Evolutionary conservation across 2,329 filamentous ascomycete species (phyloP).

Genomic region (Cadophora sp.): DNA sequence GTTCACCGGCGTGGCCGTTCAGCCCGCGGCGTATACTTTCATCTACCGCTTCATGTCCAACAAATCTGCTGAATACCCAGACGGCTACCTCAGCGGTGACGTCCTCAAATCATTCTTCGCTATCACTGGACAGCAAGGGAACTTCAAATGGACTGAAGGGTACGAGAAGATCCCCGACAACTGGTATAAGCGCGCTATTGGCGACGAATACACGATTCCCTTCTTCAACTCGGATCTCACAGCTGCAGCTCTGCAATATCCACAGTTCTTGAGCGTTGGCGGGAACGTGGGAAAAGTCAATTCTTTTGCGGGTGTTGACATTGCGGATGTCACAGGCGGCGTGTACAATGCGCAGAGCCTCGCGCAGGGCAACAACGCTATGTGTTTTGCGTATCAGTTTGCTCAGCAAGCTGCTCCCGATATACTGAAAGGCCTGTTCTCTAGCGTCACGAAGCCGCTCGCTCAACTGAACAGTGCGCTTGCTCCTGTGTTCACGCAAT

Average conservation of each 20-base stretch:
- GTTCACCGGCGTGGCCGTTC: slow-evolving; percentile 33
- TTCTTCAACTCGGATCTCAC: slow-evolving; percentile 49
- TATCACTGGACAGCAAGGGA: slow-evolving; percentile 37
- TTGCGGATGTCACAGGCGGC: slow-evolving; percentile 51
- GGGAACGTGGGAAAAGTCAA: slow-evolving; percentile 59
- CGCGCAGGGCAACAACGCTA: too few species aligned
- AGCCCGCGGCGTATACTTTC: slow-evolving; percentile 36
- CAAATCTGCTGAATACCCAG: slow-evolving; percentile 36
- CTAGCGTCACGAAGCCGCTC: too few species aligned
- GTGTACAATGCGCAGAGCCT: slow-evolving; percentile 37
- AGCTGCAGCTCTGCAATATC: slow-evolving; percentile 49
- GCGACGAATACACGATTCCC: slow-evolving; percentile 49
- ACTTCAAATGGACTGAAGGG: slow-evolving; percentile 25
- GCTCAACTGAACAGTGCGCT: too few species aligned
- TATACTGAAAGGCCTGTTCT: too few species aligned
- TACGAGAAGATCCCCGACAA: slow-evolving; percentile 35
- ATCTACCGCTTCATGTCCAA: slow-evolving; percentile 39
- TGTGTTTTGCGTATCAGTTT: too few species aligned
- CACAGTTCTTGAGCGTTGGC: slow-evolving; percentile 54
- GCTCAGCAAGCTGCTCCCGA: too few species aligned
- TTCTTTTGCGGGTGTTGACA: slow-evolving; percentile 55
- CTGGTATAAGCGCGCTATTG: slow-evolving; percentile 37
- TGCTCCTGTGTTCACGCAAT: too few species aligned
- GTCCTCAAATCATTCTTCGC: slow-evolving; percentile 44
- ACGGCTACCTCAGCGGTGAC: slow-evolving; percentile 48